A percentile compares a stretch with the other conserved stretches of the same genome.
phyloP scores from a whole-genome alignment of 2,329 filamentous ascomycete genomes.

The Colletotrichum tabaci region DNA sequence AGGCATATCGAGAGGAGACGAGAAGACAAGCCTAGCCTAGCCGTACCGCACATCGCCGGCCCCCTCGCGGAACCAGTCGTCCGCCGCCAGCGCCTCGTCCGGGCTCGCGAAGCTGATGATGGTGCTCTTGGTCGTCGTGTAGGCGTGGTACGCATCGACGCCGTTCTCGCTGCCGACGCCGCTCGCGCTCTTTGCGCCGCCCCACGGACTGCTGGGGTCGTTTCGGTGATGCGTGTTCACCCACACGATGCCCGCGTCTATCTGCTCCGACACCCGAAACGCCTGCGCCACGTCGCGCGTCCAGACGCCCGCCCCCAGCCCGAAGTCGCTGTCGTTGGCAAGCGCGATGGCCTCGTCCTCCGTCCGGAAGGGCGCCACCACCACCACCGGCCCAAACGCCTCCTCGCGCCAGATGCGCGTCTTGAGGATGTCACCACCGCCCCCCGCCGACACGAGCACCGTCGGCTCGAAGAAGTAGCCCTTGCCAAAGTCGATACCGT shows the following conservation, averaged over 20 bases:
- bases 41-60: constrained; percentile 73
- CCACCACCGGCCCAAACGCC: constrained; percentile 86
- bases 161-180: constrained; percentile 83
- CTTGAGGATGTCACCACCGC: constrained; percentile 73
- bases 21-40: constrained; percentile 46
- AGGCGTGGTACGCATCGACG: constrained; percentile 72
- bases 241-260: constrained; percentile 76
- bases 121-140: constrained; percentile 75
- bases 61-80: constrained; percentile 79
- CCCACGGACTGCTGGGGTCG: constrained; percentile 80
- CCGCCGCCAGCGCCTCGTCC: constrained; percentile 65
- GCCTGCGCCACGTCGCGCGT: constrained; percentile 82
- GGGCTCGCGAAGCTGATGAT: constrained; percentile 77
- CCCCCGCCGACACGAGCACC: constrained; percentile 71
- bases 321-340: constrained; percentile 82
- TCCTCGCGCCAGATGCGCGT: constrained; percentile 85
- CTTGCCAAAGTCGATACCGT: constrained; percentile 66
- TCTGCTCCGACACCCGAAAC: constrained; percentile 78
- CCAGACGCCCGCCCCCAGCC: constrained; percentile 83
- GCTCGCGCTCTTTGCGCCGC: constrained; percentile 72
- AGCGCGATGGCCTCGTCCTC: constrained; percentile 79
- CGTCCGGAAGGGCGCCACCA: constrained; percentile 81
- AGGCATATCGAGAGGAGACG: too few relatives aligned
- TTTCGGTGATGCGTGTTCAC: constrained; percentile 78
- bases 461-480: constrained; percentile 87